Conservation (phyloP, 495 filamentous ascomycete species). For the Daldinia decipiens region DNA sequence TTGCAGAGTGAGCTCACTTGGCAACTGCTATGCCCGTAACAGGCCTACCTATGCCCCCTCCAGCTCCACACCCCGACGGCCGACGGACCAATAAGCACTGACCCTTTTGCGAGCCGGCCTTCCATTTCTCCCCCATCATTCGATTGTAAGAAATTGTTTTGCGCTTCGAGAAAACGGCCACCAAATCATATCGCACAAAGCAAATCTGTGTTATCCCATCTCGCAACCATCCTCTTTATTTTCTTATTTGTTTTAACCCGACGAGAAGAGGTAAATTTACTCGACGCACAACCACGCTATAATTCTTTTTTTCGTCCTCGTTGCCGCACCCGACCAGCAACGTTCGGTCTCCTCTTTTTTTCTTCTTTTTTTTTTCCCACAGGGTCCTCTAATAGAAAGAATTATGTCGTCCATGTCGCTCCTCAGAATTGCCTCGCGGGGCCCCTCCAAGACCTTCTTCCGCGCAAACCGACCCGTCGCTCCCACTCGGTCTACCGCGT, state of each 20-base stretch:
- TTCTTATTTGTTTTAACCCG: background rate
- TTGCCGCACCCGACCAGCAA: background rate
- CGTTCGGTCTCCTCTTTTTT: conserved; percentile 17
- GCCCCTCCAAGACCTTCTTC: conserved; percentile 71
- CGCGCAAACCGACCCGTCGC: conserved; percentile 68
- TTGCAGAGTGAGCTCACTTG: too few relatives aligned
- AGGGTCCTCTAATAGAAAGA: conserved; percentile 21
- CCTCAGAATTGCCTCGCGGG: conserved; percentile 76
- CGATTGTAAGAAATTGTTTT: conserved; percentile 42
- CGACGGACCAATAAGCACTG: conserved; percentile 26
- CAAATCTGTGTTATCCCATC: background rate
- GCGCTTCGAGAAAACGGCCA: conserved; percentile 14
- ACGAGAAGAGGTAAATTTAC: background rate
- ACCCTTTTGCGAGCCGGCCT: conserved; percentile 41
- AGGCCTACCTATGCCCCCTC: conserved; percentile 15
- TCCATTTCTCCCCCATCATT: conserved; percentile 44
- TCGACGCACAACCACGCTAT: conserved; percentile 2
- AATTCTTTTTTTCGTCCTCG: conserved; percentile 10
- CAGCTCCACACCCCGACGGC: conserved; percentile 17
- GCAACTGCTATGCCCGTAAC: conserved; percentile 17
- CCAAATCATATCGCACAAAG: conserved; percentile 28
- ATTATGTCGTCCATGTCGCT: conserved; percentile 73
- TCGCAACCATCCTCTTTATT: conserved; percentile 15
- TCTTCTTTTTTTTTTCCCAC: conserved; percentile 16
- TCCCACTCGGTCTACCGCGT: conserved; percentile 63